Evolutionary conservation across 2,329 filamentous ascomycete species (phyloP), one percentile per base, ranked within the genome.

Genomic region (Daldinia eschscholtzii): DNA sequence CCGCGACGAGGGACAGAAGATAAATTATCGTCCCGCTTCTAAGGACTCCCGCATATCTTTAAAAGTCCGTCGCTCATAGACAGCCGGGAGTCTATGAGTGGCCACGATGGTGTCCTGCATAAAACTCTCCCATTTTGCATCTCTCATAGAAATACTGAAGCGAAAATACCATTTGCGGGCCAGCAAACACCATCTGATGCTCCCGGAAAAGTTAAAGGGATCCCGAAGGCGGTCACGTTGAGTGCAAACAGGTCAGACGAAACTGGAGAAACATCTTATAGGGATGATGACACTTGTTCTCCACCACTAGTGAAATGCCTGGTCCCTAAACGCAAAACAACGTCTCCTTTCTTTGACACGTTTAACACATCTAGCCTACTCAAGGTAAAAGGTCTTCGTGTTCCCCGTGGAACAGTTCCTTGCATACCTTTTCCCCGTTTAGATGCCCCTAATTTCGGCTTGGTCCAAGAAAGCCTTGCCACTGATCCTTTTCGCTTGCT

Each of bases 391-490:
- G 62, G 66, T 13, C 75, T 75, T 33, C 79, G 81, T 6, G 80
- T 82, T 2, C 79, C 78, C 1, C 79, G 81, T 9, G 83, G 84
- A 7, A 83, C 80, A 1, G 76, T 90, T 7, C 87, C 88, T 0
- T 82, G 82, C 26, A 82, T 90, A 12, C 87, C 87, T 2, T 93
- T 95, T 71, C 92, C 93, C 0, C 86, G 89, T 0, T 87, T 94
- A 37, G 84, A 86, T 6, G 83, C 87, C 0, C 76, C 84, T 0
- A 79, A 76, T 5, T 97, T 97, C 76, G 94, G 94, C 0, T 85
- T 98, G 1, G 89, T 97, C 41, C 94, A 98, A 78, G 94, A 97
- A 77, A 87, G 90, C 70, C 87, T 97, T 15, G 89, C 89, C 1
- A 80, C 87, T 57, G 86, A 93, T 64, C 92, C 94, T 0, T 97